phyloP scores from a whole-genome alignment of 169 alveolate species.

The Theileria orientalis region DNA sequence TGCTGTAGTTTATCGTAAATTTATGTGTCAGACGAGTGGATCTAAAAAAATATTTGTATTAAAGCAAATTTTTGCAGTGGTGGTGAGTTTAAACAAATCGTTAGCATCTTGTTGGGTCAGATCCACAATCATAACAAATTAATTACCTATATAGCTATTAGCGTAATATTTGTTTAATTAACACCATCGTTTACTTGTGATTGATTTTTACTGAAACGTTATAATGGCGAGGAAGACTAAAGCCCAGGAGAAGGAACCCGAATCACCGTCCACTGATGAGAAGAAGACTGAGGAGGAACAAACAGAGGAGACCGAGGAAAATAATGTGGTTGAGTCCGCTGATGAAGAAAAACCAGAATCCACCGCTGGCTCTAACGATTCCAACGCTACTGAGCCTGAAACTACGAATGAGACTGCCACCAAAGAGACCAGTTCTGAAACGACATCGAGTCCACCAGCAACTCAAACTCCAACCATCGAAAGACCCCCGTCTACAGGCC shows the following conservation, averaged over 20 bases:
- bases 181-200: no score
- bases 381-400: background rate
- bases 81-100: no score
- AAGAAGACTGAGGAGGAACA: background rate
- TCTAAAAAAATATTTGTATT: no score
- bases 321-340: background rate
- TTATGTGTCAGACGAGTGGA: no score
- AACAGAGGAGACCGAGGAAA: background rate
- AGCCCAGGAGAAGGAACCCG: background rate
- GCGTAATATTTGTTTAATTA: no score
- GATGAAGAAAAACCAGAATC: background rate
- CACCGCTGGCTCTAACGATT: background rate
- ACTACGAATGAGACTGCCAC: background rate
- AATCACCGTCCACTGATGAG: background rate
- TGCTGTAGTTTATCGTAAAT: background rate
- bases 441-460: background rate
- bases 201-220: background rate
- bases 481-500: background rate
- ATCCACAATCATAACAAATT: no score
- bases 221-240: conserved; percentile 2
- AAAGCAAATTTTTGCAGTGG: no score
- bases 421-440: background rate
- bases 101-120: no score
- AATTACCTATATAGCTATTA: no score
- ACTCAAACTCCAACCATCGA: conserved; percentile 1